Conservation (phyloP, 805 yeast species). For the Candida berthetii region DNA sequence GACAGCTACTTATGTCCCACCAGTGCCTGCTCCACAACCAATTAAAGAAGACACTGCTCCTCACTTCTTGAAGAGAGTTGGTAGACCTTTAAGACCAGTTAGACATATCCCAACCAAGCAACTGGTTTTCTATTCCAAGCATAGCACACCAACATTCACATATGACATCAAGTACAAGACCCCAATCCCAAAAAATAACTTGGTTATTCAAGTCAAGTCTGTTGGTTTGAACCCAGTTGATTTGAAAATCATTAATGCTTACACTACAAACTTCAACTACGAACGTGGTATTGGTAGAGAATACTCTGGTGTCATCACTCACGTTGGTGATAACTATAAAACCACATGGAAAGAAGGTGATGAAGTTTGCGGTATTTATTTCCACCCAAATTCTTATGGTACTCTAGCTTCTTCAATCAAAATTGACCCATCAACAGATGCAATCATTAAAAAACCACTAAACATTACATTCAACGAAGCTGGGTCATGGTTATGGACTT, state of each 20-base stretch:
- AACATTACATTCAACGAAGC: constrained; percentile 46
- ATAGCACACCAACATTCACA: constrained; percentile 34
- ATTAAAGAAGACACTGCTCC: constrained; percentile 4
- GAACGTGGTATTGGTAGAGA: constrained; percentile 69
- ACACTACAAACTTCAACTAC: constrained; percentile 42
- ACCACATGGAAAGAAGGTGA: constrained; percentile 47
- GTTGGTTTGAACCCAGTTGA: constrained; percentile 66
- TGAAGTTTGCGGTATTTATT: constrained; percentile 55
- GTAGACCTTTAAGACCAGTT: constrained; percentile 44
- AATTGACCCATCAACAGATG: constrained; percentile 46
- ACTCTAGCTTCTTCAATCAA: constrained; percentile 51
- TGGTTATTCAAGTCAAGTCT: constrained; percentile 53
- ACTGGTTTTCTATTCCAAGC: constrained; percentile 33
- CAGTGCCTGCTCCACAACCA: constrained; percentile 7
- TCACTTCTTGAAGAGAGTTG: constrained; percentile 26
- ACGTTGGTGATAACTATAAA: constrained; percentile 43
- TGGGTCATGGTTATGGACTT: constrained; percentile 56
- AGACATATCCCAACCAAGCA: constrained; percentile 43
- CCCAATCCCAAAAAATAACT: constrained; percentile 39
- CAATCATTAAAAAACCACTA: constrained; percentile 39
- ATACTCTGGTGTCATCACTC: constrained; percentile 52
- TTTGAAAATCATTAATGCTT: constrained; percentile 50
- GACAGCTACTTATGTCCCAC: constrained; percentile 3
- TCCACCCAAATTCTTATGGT: constrained; percentile 50
- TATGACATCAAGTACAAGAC: constrained; percentile 45